Evolutionary conservation across 495 filamentous ascomycete species (phyloP).

Genomic region (Podospora conica): DNA sequence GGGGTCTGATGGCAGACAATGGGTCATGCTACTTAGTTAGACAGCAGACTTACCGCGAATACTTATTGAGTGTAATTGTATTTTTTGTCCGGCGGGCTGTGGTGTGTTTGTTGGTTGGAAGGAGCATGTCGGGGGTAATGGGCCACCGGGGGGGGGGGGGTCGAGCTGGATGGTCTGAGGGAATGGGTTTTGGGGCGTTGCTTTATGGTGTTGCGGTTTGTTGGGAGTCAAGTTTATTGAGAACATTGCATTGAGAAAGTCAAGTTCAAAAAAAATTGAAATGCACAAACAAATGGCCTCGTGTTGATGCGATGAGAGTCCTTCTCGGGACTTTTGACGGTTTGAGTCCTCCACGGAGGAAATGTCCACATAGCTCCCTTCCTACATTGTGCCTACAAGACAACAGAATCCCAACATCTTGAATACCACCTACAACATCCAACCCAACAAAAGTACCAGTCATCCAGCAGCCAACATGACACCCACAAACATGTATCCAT

Average conservation of each 20-base stretch:
- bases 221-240: not conserved
- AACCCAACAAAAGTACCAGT: no score
- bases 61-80: not conserved
- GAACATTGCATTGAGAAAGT: no score
- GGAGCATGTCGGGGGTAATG: not conserved
- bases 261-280: not conserved
- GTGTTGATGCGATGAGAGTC: not conserved
- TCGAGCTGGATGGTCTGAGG: not conserved
- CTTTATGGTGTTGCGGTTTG: not conserved
- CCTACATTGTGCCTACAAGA: no score
- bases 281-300: not conserved
- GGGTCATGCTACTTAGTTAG: no score
- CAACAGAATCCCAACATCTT: not conserved
- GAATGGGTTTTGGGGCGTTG: not conserved
- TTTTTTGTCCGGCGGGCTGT: not conserved
- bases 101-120: not conserved
- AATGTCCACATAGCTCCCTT: no score
- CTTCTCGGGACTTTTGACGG: no score
- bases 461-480: no score
- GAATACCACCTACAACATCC: not conserved
- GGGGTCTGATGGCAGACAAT: no score
- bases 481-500: no score
- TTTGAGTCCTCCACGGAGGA: no score
- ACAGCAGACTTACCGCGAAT: no score
- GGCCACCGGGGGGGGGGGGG: not conserved